Evolutionary conservation across 495 filamentous ascomycete genomes (phyloP).

Genomic region (Penicillium paradoxum): DNA sequence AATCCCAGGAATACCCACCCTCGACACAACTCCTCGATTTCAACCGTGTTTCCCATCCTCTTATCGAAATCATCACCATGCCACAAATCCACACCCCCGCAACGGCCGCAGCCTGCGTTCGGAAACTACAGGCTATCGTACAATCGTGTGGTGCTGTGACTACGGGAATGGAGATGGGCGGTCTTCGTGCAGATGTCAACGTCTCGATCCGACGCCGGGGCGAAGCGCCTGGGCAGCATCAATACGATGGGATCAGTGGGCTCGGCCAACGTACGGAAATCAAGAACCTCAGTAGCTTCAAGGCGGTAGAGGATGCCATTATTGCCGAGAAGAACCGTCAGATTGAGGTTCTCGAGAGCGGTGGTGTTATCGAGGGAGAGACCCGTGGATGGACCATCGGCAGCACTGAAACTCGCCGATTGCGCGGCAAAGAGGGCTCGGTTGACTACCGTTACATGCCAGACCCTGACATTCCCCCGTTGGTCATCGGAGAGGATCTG

Average conservation of each 20-base stretch:
- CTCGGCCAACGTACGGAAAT: slow-evolving; percentile 92
- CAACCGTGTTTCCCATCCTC: slow-evolving; percentile 84
- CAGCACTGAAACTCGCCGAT: slow-evolving; percentile 64
- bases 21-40: slow-evolving; percentile 81
- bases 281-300: slow-evolving; percentile 94
- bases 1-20: slow-evolving; percentile 73
- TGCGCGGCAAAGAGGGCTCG: slow-evolving; percentile 93
- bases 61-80: slow-evolving; percentile 92
- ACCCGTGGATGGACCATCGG: slow-evolving; percentile 88
- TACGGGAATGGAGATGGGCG: slow-evolving; percentile 88
- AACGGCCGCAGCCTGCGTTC: slow-evolving; percentile 79
- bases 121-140: slow-evolving; percentile 84
- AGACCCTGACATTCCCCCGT: slow-evolving; percentile 81
- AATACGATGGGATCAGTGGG: slow-evolving; percentile 51
- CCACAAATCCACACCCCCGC: slow-evolving; percentile 79
- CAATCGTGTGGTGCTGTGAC: slow-evolving; percentile 75
- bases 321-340: slow-evolving; percentile 86
- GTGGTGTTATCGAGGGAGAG: slow-evolving; percentile 76
- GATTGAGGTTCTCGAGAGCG: slow-evolving; percentile 71
- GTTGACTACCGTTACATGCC: slow-evolving; percentile 99
- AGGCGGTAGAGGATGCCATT: slow-evolving; percentile 90
- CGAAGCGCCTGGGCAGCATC: slow-evolving; percentile 36
- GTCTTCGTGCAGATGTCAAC: slow-evolving; percentile 90
- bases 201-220: slow-evolving; percentile 69
- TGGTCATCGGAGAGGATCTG: slow-evolving; percentile 68